Base-by-base conservation (phyloP, 805 yeast species). In the Wickerhamiella australiensis region DNA sequence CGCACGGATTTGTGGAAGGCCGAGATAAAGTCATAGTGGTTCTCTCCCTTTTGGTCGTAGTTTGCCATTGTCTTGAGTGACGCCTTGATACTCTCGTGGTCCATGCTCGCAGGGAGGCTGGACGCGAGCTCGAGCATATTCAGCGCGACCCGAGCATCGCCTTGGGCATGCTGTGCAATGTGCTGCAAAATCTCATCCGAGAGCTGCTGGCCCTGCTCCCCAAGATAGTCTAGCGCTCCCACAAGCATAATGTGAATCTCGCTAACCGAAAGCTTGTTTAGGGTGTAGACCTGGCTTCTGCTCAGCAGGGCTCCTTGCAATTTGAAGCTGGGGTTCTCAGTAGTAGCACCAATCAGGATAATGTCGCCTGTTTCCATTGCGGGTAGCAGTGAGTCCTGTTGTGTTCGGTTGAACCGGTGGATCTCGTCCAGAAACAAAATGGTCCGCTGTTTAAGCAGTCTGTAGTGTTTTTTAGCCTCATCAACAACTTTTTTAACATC, bases 1-100 rank as follows among this genome's bases (percentile, higher is more conserved):
- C 99, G 72, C 0, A 92, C 76, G 0, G 95, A 77, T 60, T 92
- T 92, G 67, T 92, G 99, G 56, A 92, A 83, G 1, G 98, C 98
- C 12, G 95, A 84, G 5, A 92, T 92, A 1, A 95, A 78, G 62
- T 92, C 99, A 64, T 92, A 92, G 63, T 92, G 98, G 3, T 79
- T 77, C 57, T 92, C 98, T 1, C 96, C 96, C 29, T 78, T 79
- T 43, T 85, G 72, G 63, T 92, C 97, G 61, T 90, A 88, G 56
- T 80, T 67, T 46, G 74, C 74, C 1, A 80, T 73, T 60, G 77
- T 65, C 61, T 70, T 57, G 60, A 78, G 54, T 46, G 75, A 56
- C 27, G 36, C 60, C 56, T 60, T 50, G 51, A 44, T 63, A 47
- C 46, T 69, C 58, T 37, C 73, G 56, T 38, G 45, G 2, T 50